Conservation (phyloP, 1,139 yeast species). For the Taphrina populina region DNA sequence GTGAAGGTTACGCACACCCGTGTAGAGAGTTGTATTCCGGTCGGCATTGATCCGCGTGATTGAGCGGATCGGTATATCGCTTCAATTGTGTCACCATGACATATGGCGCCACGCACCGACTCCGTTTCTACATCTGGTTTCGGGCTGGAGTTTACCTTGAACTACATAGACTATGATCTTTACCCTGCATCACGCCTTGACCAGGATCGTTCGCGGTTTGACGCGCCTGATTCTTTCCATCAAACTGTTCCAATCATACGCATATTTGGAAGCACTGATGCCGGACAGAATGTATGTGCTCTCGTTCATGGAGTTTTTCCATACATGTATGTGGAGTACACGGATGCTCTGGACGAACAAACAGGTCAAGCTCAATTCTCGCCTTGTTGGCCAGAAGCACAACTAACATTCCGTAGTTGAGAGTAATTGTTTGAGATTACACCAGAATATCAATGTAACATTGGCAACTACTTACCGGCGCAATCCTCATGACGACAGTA, state of each 20-base stretch:
- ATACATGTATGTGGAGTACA: constrained; percentile 66
- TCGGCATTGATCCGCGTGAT: no score
- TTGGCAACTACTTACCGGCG: constrained; percentile 43
- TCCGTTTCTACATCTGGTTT: no score
- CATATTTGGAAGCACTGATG: constrained; percentile 64
- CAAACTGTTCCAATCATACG: constrained; percentile 60
- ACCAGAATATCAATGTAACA: constrained; percentile 42
- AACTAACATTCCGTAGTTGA: constrained; percentile 12
- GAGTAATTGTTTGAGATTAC: constrained; percentile 27
- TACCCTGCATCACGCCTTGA: constrained; percentile 22
- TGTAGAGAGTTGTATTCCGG: no score
- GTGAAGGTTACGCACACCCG: no score
- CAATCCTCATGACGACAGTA: constrained; percentile 42
- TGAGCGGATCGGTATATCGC: no score
- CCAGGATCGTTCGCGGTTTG: constrained; percentile 19
- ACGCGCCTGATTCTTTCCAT: constrained; percentile 6
- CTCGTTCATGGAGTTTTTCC: constrained; percentile 88
- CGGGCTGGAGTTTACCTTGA: constrained; percentile 20
- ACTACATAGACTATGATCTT: constrained; percentile 27
- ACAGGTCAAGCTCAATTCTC: constrained; percentile 38
- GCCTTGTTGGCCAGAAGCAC: background rate
- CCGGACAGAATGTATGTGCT: constrained; percentile 58
- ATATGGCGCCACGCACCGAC: no score
- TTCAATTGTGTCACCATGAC: no score
- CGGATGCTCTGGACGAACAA: constrained; percentile 45